Evolutionary conservation across 805 yeast genomes (phyloP), one percentile per base, ranked within the genome.

Genomic region (Metschnikowia dekortorum): DNA sequence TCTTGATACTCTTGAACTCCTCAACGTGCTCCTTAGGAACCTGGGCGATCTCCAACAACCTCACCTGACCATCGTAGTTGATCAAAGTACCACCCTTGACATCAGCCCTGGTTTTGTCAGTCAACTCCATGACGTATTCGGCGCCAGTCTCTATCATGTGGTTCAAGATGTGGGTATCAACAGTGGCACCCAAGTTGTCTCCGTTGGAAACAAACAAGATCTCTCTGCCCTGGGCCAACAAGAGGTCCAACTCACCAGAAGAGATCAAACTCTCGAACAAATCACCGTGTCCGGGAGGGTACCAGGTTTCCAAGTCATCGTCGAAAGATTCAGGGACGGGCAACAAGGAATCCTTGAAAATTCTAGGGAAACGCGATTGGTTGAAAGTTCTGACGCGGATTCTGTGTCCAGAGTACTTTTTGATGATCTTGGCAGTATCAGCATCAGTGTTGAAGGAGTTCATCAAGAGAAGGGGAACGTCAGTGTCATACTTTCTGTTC

Each of bases 201-300:
- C 97, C 97, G 70, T 94, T 94, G 54, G 98, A 92, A 41, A 94
- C 97, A 63, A 94, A 94, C 64, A 94, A 76, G 54, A 89, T 78
- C 75, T 94, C 99, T 76, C 94, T 89, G 60, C 99, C 99, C 66
- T 89, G 92, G 47, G 85, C 89, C 56, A 94, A 77, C 57, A 94
- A 80, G 54, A 86, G 83, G 66, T 94, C 98, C 58, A 94, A 79
- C 66, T 92, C 94, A 53, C 99, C 99, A 10, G 96, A 85, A 51
- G 88, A 82, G 53, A 87, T 84, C 65, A 94, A 77, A 22, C 94
- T 77, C 75, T 94, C 99, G 60, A 91, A 94, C 69, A 94, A 75
- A 73, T 94, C 99, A 73, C 99, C 99, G 71, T 94, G 99, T 48
- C 99, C 99, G n/a, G 99, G 99, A 46, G 99, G 99, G 68, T 94